A percentile compares a stretch with the other conserved stretches of the same genome.
Conservation (phyloP, 2,329 filamentous ascomycete genomes). For the Venturia effusa region DNA sequence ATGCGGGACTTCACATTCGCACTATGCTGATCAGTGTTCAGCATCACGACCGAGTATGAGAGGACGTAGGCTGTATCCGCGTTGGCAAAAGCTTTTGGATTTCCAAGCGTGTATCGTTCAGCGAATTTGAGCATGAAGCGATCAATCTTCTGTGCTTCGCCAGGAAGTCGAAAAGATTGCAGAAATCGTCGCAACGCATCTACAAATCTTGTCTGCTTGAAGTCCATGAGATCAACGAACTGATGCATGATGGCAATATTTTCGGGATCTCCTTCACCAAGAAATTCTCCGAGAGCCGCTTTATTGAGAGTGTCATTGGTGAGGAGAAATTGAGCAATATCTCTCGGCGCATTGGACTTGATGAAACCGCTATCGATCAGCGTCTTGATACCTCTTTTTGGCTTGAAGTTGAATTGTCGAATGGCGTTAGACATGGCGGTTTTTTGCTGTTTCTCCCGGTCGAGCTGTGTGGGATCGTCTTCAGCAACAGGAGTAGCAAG, state of each 20-base stretch:
- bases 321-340: conserved; percentile 76
- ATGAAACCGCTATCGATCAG: conserved; percentile 83
- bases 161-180: conserved; percentile 87
- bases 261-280: conserved; percentile 85
- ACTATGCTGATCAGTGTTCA: conserved; percentile 95
- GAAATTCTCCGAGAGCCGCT: conserved; percentile 80
- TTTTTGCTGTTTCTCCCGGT: conserved; percentile 88
- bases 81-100: conserved; percentile 95
- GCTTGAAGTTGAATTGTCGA: conserved; percentile 93
- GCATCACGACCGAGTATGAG: conserved; percentile 89
- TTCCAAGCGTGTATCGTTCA: conserved; percentile 86
- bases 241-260: conserved; percentile 98
- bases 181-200: conserved; percentile 85
- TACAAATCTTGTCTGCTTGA: conserved; percentile 81
- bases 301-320: conserved; percentile 82
- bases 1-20: conserved; percentile 74
- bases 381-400: conserved; percentile 82
- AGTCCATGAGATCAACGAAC: conserved; percentile 94
- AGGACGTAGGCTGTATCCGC: conserved; percentile 96
- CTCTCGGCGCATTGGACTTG: conserved; percentile 60
- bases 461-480: conserved; percentile 88
- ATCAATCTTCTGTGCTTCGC: conserved; percentile 98
- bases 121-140: conserved; percentile 99
- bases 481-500: conserved; percentile 42
- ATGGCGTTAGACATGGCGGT: conserved; percentile 84